Evolutionary conservation across 352 stramenopile species (phyloP).

Genomic region (Elongisporangium undulatum): DNA sequence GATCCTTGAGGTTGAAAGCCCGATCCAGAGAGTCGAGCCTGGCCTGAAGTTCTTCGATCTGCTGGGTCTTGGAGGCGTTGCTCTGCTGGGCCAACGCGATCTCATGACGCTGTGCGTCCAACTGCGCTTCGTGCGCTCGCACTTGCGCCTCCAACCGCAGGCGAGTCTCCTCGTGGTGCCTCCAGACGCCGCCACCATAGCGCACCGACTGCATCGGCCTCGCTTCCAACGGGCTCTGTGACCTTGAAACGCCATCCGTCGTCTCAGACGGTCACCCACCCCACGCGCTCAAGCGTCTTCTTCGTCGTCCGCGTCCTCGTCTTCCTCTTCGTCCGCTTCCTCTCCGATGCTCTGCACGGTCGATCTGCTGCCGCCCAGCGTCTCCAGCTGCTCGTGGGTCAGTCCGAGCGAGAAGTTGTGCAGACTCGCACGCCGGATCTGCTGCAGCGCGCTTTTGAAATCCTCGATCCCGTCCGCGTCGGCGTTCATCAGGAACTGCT

Average conservation of each 20-base stretch:
- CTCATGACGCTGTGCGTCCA: neutral
- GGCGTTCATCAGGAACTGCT: slow-evolving; percentile 57
- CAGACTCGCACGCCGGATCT: slow-evolving; percentile 44
- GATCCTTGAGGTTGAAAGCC: neutral
- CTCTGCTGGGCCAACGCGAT: neutral
- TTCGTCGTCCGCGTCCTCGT: neutral
- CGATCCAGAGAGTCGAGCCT: slow-evolving; percentile 1
- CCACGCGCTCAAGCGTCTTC: neutral
- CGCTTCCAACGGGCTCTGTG: neutral
- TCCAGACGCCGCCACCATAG: slow-evolving; percentile 24
- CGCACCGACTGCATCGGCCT: slow-evolving; percentile 21
- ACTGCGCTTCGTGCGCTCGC: slow-evolving; percentile 1
- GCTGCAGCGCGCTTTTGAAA: slow-evolving; percentile 62
- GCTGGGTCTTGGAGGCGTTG: neutral
- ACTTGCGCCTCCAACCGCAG: slow-evolving; percentile 8
- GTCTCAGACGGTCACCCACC: neutral
- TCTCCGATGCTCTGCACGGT: neutral
- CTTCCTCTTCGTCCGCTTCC: neutral
- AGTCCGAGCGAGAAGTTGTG: slow-evolving; percentile 19
- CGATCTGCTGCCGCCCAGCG: neutral
- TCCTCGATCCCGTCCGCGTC: slow-evolving; percentile 61
- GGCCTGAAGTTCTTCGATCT: slow-evolving; percentile 1
- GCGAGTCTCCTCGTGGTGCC: slow-evolving; percentile 22
- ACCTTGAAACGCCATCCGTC: neutral
- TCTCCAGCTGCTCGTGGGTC: slow-evolving; percentile 3